Conservation (phyloP, 192 early-diverging fungal species). For the Phycomyces blakesleeanus region DNA sequence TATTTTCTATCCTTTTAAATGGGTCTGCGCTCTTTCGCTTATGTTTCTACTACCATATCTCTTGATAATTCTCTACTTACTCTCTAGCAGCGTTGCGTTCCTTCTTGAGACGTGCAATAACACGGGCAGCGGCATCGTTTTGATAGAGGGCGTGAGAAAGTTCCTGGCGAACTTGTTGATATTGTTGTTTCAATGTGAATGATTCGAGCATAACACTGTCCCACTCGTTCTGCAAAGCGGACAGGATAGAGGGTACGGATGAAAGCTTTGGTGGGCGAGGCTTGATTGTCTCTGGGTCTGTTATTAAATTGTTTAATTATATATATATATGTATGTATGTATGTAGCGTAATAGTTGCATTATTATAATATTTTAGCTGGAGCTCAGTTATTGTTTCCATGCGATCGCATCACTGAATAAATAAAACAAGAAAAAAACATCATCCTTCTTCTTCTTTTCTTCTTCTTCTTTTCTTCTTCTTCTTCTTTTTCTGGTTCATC, state of each 20-base stretch:
- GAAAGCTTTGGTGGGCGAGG: slow-evolving; percentile 88
- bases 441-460: too few relatives aligned
- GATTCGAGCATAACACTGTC: slow-evolving; percentile 95
- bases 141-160: slow-evolving; percentile 92
- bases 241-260: slow-evolving; percentile 86
- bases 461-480: too few relatives aligned
- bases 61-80: slow-evolving; percentile 26
- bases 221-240: slow-evolving; percentile 93
- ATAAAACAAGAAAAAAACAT: too few relatives aligned
- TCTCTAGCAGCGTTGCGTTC: slow-evolving; percentile 90
- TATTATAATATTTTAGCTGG: too few relatives aligned
- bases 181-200: slow-evolving; percentile 87
- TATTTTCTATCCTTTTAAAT: too few relatives aligned
- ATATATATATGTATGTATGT: background rate
- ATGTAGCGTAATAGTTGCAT: too few relatives aligned
- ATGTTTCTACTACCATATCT: too few relatives aligned
- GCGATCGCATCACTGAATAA: background rate
- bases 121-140: slow-evolving; percentile 92
- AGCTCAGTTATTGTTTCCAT: slow-evolving; percentile 4
- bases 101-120: slow-evolving; percentile 86
- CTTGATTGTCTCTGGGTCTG: slow-evolving; percentile 62
- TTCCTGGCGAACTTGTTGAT: slow-evolving; percentile 87
- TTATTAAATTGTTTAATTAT: slow-evolving; percentile 8
- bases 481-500: too few relatives aligned
- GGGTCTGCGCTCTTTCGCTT: too few relatives aligned